Evolutionary conservation across 805 yeast genomes (phyloP).

Genomic region (Saturnispora besseyi): DNA sequence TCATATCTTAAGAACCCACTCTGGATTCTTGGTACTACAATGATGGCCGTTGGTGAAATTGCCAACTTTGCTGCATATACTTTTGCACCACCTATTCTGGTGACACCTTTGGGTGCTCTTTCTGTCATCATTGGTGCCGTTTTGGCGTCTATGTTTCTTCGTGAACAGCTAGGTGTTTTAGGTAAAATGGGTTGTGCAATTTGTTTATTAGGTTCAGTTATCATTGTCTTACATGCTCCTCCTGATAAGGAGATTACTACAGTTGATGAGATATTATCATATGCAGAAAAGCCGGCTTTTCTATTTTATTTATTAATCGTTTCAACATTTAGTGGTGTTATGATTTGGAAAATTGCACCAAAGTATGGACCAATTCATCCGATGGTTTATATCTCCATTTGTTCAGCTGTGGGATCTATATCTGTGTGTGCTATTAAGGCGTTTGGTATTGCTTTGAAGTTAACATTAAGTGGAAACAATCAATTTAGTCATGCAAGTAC

Average conservation of each 20-base stretch:
- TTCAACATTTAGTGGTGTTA: constrained; percentile 57
- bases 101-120: constrained; percentile 86
- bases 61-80: constrained; percentile 94
- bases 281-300: constrained; percentile 74
- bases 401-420: constrained; percentile 84
- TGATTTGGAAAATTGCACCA: constrained; percentile 81
- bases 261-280: constrained; percentile 75
- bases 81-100: constrained; percentile 88
- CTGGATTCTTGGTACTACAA: constrained; percentile 90
- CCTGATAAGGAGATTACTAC: constrained; percentile 86
- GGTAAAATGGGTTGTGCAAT: constrained; percentile 93
- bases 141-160: constrained; percentile 72
- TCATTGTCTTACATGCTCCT: constrained; percentile 86
- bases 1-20: constrained; percentile 75
- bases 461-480: constrained; percentile 76
- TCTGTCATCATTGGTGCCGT: constrained; percentile 90
- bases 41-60: constrained; percentile 86
- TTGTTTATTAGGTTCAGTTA: constrained; percentile 78
- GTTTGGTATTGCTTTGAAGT: constrained; percentile 82
- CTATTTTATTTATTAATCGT: constrained; percentile 56
- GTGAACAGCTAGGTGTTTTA: constrained; percentile 78
- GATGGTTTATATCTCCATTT: constrained; percentile 80
- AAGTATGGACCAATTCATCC: constrained; percentile 72
- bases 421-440: constrained; percentile 91
- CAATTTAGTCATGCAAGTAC: constrained; percentile 83